Base-by-base conservation (phyloP, 140 eudicot genomes). In the Oenanthe javanica region DNA sequence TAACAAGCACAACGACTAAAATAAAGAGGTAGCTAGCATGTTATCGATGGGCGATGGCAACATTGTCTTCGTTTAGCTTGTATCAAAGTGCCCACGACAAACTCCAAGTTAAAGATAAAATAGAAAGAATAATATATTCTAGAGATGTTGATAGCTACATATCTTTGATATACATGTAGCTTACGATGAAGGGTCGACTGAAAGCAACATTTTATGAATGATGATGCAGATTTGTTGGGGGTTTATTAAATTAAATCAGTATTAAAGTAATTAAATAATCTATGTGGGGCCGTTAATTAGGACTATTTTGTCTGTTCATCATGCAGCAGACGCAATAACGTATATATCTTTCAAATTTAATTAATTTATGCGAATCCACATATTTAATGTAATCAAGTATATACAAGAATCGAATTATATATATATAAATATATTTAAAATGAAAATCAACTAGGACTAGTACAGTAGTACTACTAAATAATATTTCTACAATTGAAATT, bases 231-330 rank as follows among this genome's bases (percentile, higher is more conserved):
- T 54, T 77, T 77, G 14, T 51, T 45, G 59, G 59, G 59, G 64
- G n/a, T 49, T 21, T 19, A 64, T 25, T 25, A 21, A 64, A 64
- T 5, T 64, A 57, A 31, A 31, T 31, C 31, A 31, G 31, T 31
- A 31, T 5, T 64, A 57, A 1, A 57, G 6, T 14, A 13, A 57
- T 1, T 57, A 57, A 10, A 10, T 57, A 57, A 4, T 57, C 6
- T 0, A 0, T 15, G 27, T 21, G 43, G 79, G 79, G 9, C 79
- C 79, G 50, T 51, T 76, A 51, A 23, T 63, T 45, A 57, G 46
- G 81, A 63, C 61, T 61, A 27, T 43, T 79, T 45, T 79, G 81
- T 79, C 81, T 79, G 59, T 61, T 46, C 49, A 79, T 63, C 81
- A 50, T 50, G 55, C 55, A 79, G 59, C 81, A 45, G 31, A 31